These are phyloP conservation scores for Ustilago cynodontis DNA, from an alignment of 1,284 basidiomycete species.

Conservation along the genomic window DNA sequence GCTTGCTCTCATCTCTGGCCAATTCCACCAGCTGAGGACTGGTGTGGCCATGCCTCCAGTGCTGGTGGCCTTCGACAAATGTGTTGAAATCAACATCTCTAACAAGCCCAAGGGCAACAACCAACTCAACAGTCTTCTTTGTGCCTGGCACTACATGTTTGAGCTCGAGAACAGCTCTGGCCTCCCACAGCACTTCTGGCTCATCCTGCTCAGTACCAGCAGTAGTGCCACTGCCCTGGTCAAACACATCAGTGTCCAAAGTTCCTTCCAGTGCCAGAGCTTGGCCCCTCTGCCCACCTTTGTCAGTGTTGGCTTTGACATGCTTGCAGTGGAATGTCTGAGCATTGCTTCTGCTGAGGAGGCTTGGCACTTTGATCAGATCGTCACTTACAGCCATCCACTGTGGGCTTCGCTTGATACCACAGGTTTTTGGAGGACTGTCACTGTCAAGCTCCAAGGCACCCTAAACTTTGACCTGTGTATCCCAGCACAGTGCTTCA, in stretches of 20 bases:
- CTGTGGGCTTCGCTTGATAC: constrained; percentile 8
- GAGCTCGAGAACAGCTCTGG: background rate
- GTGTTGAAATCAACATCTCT: background rate
- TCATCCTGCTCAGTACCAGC: background rate
- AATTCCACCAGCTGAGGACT: background rate
- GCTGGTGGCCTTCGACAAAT: background rate
- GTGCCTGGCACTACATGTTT: background rate
- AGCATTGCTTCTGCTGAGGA: background rate
- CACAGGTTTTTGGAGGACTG: constrained; percentile 6
- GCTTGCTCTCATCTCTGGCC: background rate
- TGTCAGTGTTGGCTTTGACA: background rate
- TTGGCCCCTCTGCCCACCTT: background rate
- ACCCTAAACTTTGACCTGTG: background rate
- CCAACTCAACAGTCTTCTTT: background rate
- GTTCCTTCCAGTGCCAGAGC: background rate
- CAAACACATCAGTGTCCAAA: background rate
- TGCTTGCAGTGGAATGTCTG: background rate
- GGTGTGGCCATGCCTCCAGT: background rate
- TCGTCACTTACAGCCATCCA: constrained; percentile 7
- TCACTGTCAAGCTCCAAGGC: constrained; percentile 8
- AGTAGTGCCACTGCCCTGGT: background rate
- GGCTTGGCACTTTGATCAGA: background rate
- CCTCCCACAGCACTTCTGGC: background rate
- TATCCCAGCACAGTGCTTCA: background rate
- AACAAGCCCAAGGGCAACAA: no score